Base-by-base conservation (phyloP, 768 basidiomycete genomes). In the Cyathus striatus region DNA sequence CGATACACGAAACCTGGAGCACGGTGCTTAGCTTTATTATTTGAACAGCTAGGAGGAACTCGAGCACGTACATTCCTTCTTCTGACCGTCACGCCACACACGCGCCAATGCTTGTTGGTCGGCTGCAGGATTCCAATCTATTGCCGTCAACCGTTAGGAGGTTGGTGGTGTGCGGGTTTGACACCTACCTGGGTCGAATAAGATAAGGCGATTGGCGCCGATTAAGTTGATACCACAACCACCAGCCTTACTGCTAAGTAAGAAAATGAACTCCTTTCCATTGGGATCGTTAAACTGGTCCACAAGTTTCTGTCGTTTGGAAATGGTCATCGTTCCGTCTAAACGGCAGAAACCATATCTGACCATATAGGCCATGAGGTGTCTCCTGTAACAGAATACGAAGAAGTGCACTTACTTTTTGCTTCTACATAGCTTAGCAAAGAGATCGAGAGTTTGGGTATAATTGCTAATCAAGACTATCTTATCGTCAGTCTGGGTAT, bases 41-140 rank as follows among this genome's bases (percentile, higher is more conserved):
- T n/a, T n/a, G n/a, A 4, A 6, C 37, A 39, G 24, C 10, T n/a
- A n/a, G n/a, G n/a, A n/a, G 30, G 17, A 32, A 16, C 30, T 32
- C 12, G 6, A 18, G 18, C 10, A 2, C 87, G 41, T 56, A 93
- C 95, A 99, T 66, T 96, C 94, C 78, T 98, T 98, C 80, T 96
- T 99, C 63, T 98, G 95, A 0, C 95, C 95, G 57, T 99, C 95
- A 67, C 95, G 88, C 95, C 95, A 99, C 6, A 99, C 95, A 60
- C 95, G 91, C 34, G 95, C 95, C 4, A 99, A 74, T 6, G 95
- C 95, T 61, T 99, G 95, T 59, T 98, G 96, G 63, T 99, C 95
- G 21, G 94, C 91, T 7, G 95, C 95, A 20, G 94, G 94, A 55
- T 97, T 97, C 94, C 94, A 97, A 57, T 97, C 94, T 93, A 46